Evolutionary conservation across 768 basidiomycete species (phyloP).

Genomic region (Phlebiopsis flavidoalba): DNA sequence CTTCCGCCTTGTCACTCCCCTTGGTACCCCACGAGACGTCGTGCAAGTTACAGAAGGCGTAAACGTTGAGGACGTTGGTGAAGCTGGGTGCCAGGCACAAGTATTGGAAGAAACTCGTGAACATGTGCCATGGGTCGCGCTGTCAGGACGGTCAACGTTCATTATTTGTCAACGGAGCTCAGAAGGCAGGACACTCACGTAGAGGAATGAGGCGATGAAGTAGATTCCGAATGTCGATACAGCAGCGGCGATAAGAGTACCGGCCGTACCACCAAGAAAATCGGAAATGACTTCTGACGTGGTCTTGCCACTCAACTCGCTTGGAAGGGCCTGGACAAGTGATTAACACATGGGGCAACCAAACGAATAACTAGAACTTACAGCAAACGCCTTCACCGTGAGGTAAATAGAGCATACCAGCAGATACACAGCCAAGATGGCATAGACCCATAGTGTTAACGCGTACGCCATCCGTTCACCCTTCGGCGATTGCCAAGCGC

Average conservation of each 20-base stretch:
- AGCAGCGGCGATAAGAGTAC: slow-evolving; percentile 81
- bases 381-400: slow-evolving; percentile 74
- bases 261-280: slow-evolving; percentile 74
- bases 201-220: slow-evolving; percentile 78
- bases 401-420: slow-evolving; percentile 84
- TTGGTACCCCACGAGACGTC: slow-evolving; percentile 96
- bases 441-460: slow-evolving; percentile 80
- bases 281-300: slow-evolving; percentile 43
- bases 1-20: slow-evolving; percentile 91
- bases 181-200: slow-evolving; percentile 43
- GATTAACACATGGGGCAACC: neutral
- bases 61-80: slow-evolving; percentile 93
- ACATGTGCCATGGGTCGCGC: slow-evolving; percentile 98
- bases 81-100: slow-evolving; percentile 87
- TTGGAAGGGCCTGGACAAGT: slow-evolving; percentile 35
- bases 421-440: slow-evolving; percentile 77
- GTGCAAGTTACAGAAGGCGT: slow-evolving; percentile 96
- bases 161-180: neutral
- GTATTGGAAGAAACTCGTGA: slow-evolving; percentile 91
- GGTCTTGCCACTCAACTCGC: slow-evolving; percentile 42
- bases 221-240: slow-evolving; percentile 90
- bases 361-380: slow-evolving; percentile 20
- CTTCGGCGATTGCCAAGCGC: slow-evolving; percentile 84
- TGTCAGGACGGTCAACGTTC: slow-evolving; percentile 23
- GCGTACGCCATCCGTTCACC: slow-evolving; percentile 76